Evolutionary conservation across 2,329 filamentous ascomycete genomes (phyloP), one percentile per base, ranked within the genome.

Genomic region (Beauveria caledonica): DNA sequence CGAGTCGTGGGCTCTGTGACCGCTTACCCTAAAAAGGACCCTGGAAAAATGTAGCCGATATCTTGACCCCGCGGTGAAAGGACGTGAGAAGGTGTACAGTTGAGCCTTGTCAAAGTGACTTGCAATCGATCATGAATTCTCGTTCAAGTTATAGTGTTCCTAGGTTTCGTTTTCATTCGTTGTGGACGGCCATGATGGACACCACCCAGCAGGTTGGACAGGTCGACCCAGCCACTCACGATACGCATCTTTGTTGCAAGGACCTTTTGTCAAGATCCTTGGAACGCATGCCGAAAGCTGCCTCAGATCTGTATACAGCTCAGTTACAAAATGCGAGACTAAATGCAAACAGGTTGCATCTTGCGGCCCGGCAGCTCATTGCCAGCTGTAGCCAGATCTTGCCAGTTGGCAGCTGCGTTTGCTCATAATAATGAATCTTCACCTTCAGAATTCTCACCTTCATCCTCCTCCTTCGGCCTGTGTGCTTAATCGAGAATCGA

Each of bases 391-490:
- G 29, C 17, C 56, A 46, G 50, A 50, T 48, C 36, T 15, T 29
- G 40, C 36, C 58, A 60, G 50, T 42, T 60, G 58, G 9, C 29
- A 55, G 44, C 57, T 53, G 39, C 49, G 57, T 60, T 60, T 59
- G 56, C 33, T 27, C 36, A 51, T 25, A 42, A 58, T 15, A 58
- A 49, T 8, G 45, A 19, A 8, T 40, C 10, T 9, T 50, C 33
- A 29, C 45, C 10, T 48, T 46, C 13, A 17, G 7, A 13, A 21
- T 29, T 17, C 5, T 23, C 45, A 17, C 7, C 3, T 46, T 52
- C 19, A 6, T 45, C 39, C 5, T 52, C 25, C 7, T 51, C 36
- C 25, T 13, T 33, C 33, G 51, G 39, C 11, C 3, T 19, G 9
- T 29, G 9, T 36, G 33, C 5, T 36, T 36, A 13, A 13, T 36